A percentile compares a stretch with the other conserved stretches of the same genome.
Evolutionary conservation across 2,329 filamentous ascomycete species (phyloP).

Genomic region (Sporothrix mexicana): DNA sequence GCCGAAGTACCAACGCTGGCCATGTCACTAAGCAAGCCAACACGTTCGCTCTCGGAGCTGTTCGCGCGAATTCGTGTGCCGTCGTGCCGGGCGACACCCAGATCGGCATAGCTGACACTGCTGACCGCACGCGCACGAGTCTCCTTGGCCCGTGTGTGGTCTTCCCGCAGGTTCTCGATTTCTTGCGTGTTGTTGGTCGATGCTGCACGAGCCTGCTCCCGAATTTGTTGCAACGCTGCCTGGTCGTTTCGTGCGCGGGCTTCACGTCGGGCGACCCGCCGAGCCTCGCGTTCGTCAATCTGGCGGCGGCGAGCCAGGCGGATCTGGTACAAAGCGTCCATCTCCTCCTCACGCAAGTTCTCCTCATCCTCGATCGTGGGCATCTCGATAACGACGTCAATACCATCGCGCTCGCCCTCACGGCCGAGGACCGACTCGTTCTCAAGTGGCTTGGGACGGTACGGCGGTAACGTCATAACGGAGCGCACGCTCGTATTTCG

Average conservation of each 20-base stretch:
- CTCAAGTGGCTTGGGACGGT: conserved; percentile 73
- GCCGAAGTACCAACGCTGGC: conserved; percentile 61
- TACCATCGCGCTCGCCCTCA: conserved; percentile 88
- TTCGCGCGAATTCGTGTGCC: conserved; percentile 76
- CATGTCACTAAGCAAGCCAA: conserved; percentile 73
- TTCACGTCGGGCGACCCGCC: conserved; percentile 71
- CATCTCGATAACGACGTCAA: conserved; percentile 87
- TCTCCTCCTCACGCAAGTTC: conserved; percentile 79
- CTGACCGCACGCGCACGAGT: conserved; percentile 71
- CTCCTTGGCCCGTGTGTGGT: conserved; percentile 62
- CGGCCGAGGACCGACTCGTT: conserved; percentile 83
- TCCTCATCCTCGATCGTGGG: conserved; percentile 83
- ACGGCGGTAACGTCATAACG: conserved; percentile 91
- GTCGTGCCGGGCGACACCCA: conserved; percentile 78
- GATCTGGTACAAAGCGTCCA: conserved; percentile 92
- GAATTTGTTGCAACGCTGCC: conserved; percentile 70
- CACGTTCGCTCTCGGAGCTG: conserved; percentile 73
- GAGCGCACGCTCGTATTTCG: conserved; percentile 86
- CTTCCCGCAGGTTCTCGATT: conserved; percentile 64
- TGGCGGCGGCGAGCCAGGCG: conserved; percentile 77
- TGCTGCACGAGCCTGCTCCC: conserved; percentile 59
- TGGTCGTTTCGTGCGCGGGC: conserved; percentile 74
- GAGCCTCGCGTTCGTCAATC: conserved; percentile 75
- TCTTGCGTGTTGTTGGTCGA: conserved; percentile 56
- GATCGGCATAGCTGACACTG: conserved; percentile 75